A percentile compares a stretch with the other conserved stretches of the same genome.
Evolutionary conservation across 371 early-diverging fungal genomes (phyloP).

Genomic region (Mycotypha africana): DNA sequence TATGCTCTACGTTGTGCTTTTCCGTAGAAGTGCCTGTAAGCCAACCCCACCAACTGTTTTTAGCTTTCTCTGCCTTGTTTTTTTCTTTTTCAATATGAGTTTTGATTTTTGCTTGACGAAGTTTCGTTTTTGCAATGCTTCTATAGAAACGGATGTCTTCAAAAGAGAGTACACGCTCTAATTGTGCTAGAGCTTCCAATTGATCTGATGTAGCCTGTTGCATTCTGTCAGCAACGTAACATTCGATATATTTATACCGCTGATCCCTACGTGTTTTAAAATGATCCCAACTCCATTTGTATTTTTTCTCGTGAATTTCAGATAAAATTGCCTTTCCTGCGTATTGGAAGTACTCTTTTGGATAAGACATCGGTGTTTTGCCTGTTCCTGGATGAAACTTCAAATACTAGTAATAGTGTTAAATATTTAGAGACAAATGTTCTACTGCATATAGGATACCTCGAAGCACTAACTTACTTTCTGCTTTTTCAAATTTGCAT

Average conservation of each 20-base stretch:
- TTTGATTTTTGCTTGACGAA: slow-evolving; percentile 53
- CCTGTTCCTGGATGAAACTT: slow-evolving; percentile 65
- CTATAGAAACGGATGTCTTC: slow-evolving; percentile 81
- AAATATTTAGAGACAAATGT: too few relatives aligned
- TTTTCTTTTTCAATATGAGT: slow-evolving; percentile 34
- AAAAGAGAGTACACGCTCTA: slow-evolving; percentile 66
- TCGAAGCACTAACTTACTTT: slow-evolving; percentile 41
- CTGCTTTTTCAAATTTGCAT: slow-evolving; percentile 61
- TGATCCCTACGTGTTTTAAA: slow-evolving; percentile 67
- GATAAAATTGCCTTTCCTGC: slow-evolving; percentile 68
- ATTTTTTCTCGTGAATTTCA: slow-evolving; percentile 70
- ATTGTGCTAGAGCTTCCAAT: slow-evolving; percentile 28
- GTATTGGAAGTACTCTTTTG: slow-evolving; percentile 70
- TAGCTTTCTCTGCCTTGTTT: slow-evolving; percentile 21
- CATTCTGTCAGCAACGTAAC: slow-evolving; percentile 52
- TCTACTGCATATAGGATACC: not conserved
- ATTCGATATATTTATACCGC: slow-evolving; percentile 59
- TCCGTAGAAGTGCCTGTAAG: slow-evolving; percentile 7
- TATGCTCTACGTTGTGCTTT: not conserved
- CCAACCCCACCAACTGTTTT: slow-evolving; percentile 48
- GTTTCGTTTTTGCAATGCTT: slow-evolving; percentile 54
- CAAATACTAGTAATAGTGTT: slow-evolving; percentile 47
- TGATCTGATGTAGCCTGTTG: slow-evolving; percentile 37
- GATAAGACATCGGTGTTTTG: slow-evolving; percentile 62
- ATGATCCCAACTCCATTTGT: slow-evolving; percentile 73